Evolutionary conservation across 1,284 basidiomycete species (phyloP), one percentile per base, ranked within the genome.

Genomic region (Mycosarcoma mackinlayi): DNA sequence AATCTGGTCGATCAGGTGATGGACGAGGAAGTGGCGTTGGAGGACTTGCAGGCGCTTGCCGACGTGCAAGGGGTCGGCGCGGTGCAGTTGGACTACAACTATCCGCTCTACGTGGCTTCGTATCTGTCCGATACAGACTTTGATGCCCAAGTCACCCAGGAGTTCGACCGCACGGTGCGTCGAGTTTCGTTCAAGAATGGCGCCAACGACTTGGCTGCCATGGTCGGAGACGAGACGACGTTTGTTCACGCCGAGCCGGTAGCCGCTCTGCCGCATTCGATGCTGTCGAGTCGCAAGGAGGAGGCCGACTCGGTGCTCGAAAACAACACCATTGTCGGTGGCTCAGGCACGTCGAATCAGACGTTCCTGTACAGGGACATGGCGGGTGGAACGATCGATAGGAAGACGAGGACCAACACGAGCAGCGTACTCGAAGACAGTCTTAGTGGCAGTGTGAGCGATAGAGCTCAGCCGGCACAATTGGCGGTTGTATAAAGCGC

Each of bases 361-460:
- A 49, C 30, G 10, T 64, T 58, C 34, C 37, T 64, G 50, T 64
- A 64, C 16, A 30, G 33, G 28, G 61, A 58, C 13, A 64, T 64
- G 61, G 54, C 54, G 1, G 61, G 49, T 6, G 54, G 54, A 3
- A 64, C 61, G 30, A 58, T 64, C 19, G 54, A 64, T 25, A 38
- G 61, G 24, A n/a, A 18, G n/a, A 57, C 54, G 25, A 33, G 38
- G 28, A 64, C 61, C 9, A 57, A 64, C 30, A 57, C 54, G 23
- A 53, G 39, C 13, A 47, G 39, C n/a, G 61, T 64, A 7, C 14
- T 57, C 10, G 34, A 53, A 25, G 61, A 64, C 31, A 25, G 34
- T 1, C 19, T 64, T 40, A 11, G 28, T 2, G 61, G 61, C 4
- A 64, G 54, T 28, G 16, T 30, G 11, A 48, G 30, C 8, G 49